Evolutionary conservation across 108 stramenopile genomes (phyloP).

Genomic region (Pseudonitzschia pungens): DNA sequence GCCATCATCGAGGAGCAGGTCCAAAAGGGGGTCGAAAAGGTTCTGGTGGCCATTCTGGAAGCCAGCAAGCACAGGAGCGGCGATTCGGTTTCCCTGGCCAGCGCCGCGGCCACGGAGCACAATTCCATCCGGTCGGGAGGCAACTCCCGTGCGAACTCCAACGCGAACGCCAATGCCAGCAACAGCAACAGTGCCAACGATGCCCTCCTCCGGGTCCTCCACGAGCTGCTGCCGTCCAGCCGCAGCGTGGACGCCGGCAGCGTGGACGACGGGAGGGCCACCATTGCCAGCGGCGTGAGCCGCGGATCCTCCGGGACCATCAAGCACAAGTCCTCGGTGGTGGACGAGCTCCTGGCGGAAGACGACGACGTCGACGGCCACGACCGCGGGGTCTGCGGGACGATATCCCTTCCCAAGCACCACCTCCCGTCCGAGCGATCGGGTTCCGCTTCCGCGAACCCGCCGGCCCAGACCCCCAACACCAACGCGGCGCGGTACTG

Average conservation of each 20-base stretch:
- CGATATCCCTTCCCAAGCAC: not conserved
- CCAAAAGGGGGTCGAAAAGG: conserved; percentile 52
- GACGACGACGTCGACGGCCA: conserved; percentile 32
- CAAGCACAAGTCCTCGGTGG: conserved; percentile 19
- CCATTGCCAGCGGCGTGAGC: conserved; percentile 1
- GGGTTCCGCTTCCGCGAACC: no score
- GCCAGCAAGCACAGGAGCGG: conserved; percentile 22
- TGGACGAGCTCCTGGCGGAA: conserved; percentile 41
- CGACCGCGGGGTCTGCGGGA: not conserved
- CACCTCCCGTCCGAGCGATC: no score
- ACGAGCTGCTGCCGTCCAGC: conserved; percentile 28
- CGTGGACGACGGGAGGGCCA: not conserved
- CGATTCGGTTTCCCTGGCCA: no score
- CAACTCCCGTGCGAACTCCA: not conserved
- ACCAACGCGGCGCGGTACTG: not conserved
- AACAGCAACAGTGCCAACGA: no score
- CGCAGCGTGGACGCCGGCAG: not conserved
- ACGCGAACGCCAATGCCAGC: conserved; percentile 5
- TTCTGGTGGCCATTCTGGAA: conserved; percentile 54
- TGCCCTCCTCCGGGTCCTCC: conserved; percentile 32
- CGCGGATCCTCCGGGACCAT: not conserved
- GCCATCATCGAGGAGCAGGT: conserved; percentile 37
- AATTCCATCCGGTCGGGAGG: not conserved
- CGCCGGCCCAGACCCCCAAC: not conserved
- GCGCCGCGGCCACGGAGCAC: not conserved